Conservation (phyloP, 2,329 filamentous ascomycete genomes). For the Bipolaris cookei region DNA sequence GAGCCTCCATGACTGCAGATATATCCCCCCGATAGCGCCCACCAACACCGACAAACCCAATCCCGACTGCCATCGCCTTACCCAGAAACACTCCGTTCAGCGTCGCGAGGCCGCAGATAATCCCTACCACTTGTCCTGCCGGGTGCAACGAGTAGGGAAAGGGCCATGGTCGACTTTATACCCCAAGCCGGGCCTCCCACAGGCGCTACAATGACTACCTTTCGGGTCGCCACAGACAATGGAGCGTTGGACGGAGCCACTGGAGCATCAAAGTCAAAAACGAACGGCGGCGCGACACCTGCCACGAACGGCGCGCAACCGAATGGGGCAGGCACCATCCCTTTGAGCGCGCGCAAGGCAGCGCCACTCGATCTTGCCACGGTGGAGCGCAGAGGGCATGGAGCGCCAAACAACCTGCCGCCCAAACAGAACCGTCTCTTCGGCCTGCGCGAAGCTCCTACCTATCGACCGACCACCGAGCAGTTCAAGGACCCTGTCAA, state of each 20-base stretch:
- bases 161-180: constrained; percentile 48
- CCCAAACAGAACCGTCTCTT: constrained; percentile 81
- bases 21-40: constrained; percentile 39
- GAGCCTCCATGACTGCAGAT: constrained; percentile 42
- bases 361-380: constrained; percentile 81
- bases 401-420: constrained; percentile 75
- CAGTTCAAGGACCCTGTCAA: constrained; percentile 94
- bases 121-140: constrained; percentile 22
- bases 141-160: constrained; percentile 34
- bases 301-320: constrained; percentile 43
- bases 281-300: constrained; percentile 34
- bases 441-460: constrained; percentile 86
- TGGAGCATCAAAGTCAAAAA: constrained; percentile 39
- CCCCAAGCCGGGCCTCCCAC: constrained; percentile 39
- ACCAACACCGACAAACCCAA: constrained; percentile 25
- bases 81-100: neutral
- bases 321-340: constrained; percentile 56
- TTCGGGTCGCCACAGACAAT: constrained; percentile 46
- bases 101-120: constrained; percentile 22
- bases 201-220: constrained; percentile 47
- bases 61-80: constrained; percentile 12
- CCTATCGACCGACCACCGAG: constrained; percentile 86
- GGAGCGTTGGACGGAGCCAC: constrained; percentile 29
- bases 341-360: constrained; percentile 69
- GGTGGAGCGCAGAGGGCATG: constrained; percentile 88